Percentiles rank a stretch among this genome's conserved stretches.
Conservation (phyloP, 2,329 filamentous ascomycete species). For the Apiospora koreana region DNA sequence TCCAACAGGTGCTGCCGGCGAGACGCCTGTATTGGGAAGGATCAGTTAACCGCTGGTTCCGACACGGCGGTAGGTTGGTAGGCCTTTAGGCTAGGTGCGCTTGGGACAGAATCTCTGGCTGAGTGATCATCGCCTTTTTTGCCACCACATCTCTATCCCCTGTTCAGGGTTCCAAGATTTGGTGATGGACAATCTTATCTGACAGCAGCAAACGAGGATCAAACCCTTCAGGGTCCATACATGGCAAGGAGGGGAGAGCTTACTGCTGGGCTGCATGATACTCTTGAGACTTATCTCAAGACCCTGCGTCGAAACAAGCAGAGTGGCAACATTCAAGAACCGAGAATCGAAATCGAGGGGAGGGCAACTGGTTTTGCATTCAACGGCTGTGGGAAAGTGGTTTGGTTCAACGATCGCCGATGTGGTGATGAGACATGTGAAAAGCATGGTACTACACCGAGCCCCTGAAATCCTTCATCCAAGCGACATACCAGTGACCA, state of each 20-base stretch:
- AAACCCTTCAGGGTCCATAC: slow-evolving; percentile 1
- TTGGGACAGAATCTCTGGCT: not conserved
- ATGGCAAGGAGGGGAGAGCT: not conserved
- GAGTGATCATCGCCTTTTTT: not conserved
- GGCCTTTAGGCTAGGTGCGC: not conserved
- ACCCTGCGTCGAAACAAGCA: not conserved
- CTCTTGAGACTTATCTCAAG: slow-evolving; percentile 2
- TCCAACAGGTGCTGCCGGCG: not conserved
- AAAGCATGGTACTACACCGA: not conserved
- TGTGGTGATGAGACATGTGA: not conserved
- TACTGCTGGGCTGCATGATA: not conserved
- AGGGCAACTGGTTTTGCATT: no score
- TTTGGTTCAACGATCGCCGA: not conserved
- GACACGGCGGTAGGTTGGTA: not conserved
- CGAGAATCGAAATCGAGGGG: not conserved
- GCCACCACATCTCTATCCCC: not conserved
- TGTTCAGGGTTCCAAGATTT: not conserved
- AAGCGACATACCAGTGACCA: not conserved
- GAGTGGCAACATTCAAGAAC: not conserved
- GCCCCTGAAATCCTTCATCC: not conserved
- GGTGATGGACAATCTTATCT: not conserved
- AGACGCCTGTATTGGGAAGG: not conserved
- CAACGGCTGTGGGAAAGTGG: not conserved
- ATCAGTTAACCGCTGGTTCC: not conserved
- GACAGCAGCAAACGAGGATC: not conserved